These are phyloP conservation scores for Candida ficus DNA, from an alignment of 805 yeast species.

Conservation along the genomic window DNA sequence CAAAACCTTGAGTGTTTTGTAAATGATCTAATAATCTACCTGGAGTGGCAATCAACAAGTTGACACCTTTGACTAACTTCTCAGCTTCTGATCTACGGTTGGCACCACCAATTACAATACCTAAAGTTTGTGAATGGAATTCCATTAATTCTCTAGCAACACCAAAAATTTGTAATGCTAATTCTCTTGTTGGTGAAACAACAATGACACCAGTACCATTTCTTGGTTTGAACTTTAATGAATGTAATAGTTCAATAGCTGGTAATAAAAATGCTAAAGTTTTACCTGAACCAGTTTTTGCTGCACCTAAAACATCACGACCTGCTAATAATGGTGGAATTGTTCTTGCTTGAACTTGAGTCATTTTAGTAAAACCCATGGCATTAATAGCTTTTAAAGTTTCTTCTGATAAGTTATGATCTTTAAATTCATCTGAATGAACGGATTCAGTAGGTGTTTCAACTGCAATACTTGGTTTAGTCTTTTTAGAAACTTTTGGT, in stretches of 20 bases:
- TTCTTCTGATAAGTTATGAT: conserved; percentile 69
- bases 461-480: conserved; percentile 10
- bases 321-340: conserved; percentile 97
- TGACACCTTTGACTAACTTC: conserved; percentile 89
- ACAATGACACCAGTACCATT: conserved; percentile 97
- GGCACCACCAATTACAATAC: conserved; percentile 97
- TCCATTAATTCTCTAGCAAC: conserved; percentile 94
- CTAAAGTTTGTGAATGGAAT: conserved; percentile 80
- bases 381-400: conserved; percentile 75
- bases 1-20: conserved; percentile 91
- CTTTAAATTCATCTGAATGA: conserved; percentile 33
- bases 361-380: conserved; percentile 92
- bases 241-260: conserved; percentile 86
- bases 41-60: conserved; percentile 92
- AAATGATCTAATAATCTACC: conserved; percentile 95
- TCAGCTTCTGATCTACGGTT: conserved; percentile 97
- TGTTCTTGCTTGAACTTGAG: conserved; percentile 91
- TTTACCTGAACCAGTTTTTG: conserved; percentile 98
- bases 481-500: no score
- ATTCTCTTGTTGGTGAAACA: conserved; percentile 95
- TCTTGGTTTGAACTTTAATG: conserved; percentile 92
- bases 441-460: conserved; percentile 4
- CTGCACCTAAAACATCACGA: conserved; percentile 97
- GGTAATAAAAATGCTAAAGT: conserved; percentile 94
- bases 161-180: conserved; percentile 96